Evolutionary conservation across 2,329 filamentous ascomycete genomes (phyloP).

Genomic region (Colletotrichum eremochloae): DNA sequence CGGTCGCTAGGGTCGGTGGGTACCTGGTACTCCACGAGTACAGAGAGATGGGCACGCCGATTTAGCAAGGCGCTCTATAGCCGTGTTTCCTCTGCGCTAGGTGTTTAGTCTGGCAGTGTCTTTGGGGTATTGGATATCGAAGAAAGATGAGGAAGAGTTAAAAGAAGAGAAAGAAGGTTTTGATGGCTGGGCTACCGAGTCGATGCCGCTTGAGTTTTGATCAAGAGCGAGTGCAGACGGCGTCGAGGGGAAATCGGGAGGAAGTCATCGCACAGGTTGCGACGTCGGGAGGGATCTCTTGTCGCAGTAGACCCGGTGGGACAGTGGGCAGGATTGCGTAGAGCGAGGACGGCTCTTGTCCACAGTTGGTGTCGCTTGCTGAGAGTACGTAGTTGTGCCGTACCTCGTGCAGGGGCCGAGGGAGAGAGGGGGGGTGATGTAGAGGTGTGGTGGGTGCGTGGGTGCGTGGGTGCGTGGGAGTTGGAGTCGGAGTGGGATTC

Average conservation of each 20-base stretch:
- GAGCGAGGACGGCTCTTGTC: slow-evolving; percentile 3
- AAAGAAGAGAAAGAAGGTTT: slow-evolving; percentile 19
- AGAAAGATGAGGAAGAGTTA: slow-evolving; percentile 16
- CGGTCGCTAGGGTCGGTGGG: slow-evolving; percentile 12
- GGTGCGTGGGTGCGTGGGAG: slow-evolving; percentile 33
- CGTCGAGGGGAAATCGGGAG: slow-evolving; percentile 27
- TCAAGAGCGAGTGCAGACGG: slow-evolving; percentile 10
- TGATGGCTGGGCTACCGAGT: slow-evolving; percentile 16
- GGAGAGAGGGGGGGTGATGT: slow-evolving; percentile 2
- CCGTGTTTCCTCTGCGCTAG: not conserved
- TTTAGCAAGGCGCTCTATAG: not conserved
- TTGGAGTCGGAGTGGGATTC: slow-evolving; percentile 36
- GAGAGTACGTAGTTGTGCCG: slow-evolving; percentile 26
- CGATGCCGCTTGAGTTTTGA: slow-evolving; percentile 30
- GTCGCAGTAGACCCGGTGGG: slow-evolving; percentile 36
- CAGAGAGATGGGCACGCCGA: slow-evolving; percentile 12
- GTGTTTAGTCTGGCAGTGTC: not conserved
- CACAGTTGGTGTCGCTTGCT: slow-evolving; percentile 33
- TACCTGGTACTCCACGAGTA: slow-evolving; percentile 15
- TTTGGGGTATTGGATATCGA: not conserved
- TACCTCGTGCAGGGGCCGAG: slow-evolving; percentile 35
- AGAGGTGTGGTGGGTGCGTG: slow-evolving; percentile 26
- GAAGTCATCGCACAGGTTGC: slow-evolving; percentile 26
- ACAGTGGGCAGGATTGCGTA: slow-evolving; percentile 39
- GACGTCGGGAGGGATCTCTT: slow-evolving; percentile 39